Evolutionary conservation across 2,329 filamentous ascomycete species (phyloP).

Genomic region (Nothophaeocryptopus gaeumannii): DNA sequence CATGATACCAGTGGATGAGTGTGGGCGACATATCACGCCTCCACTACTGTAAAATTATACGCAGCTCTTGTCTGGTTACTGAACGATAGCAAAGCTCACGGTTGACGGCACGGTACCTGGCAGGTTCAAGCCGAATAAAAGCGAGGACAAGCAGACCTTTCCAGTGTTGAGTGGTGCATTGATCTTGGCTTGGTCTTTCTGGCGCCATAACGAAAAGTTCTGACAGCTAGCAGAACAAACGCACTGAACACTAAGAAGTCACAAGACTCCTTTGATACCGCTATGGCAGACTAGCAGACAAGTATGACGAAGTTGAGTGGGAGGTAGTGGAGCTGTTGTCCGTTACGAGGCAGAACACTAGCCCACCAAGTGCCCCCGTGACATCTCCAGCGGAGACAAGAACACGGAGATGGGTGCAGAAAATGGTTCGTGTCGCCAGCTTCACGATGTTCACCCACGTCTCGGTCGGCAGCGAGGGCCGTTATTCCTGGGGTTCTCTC

Average conservation of each 20-base stretch:
- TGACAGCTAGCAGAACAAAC: background rate
- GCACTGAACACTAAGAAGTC: constrained; percentile 2
- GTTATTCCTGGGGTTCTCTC: background rate
- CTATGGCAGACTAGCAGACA: background rate
- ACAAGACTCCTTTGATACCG: background rate
- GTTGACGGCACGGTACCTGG: too few relatives aligned
- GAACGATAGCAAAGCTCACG: too few relatives aligned
- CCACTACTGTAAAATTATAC: background rate
- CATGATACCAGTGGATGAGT: too few relatives aligned
- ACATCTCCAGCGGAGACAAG: background rate
- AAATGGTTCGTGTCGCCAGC: background rate
- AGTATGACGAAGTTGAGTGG: too few relatives aligned
- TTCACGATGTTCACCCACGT: background rate
- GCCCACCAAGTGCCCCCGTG: background rate
- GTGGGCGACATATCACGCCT: too few relatives aligned
- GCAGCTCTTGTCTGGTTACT: too few relatives aligned
- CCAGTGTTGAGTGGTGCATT: background rate
- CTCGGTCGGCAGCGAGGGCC: background rate
- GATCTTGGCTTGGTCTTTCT: background rate
- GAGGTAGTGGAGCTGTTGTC: background rate
- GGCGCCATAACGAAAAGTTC: background rate
- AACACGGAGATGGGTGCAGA: background rate
- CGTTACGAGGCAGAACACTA: background rate
- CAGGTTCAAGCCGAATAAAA: too few relatives aligned
- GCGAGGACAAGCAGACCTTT: too few relatives aligned